Conservation (phyloP, 495 filamentous ascomycete species). For the Lophium mytilinum region DNA sequence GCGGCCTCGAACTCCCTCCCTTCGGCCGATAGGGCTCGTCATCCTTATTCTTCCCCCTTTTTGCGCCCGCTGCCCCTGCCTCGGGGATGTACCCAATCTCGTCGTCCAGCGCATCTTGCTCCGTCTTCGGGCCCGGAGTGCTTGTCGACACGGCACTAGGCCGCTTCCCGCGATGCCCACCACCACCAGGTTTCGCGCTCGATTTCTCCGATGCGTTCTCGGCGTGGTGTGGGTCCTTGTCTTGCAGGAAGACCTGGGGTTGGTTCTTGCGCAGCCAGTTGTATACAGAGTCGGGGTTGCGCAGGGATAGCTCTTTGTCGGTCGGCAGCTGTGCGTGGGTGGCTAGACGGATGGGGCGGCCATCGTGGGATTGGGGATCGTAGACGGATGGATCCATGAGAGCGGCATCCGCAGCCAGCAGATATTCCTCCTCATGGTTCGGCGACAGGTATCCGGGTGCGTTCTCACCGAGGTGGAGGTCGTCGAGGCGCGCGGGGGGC, state of each 20-base stretch:
- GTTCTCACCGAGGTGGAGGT: constrained; percentile 17
- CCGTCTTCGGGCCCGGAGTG: constrained; percentile 33
- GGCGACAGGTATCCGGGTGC: constrained; percentile 53
- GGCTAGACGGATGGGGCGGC: constrained; percentile 12
- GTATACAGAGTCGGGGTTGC: constrained; percentile 78
- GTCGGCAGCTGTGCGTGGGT: constrained; percentile 6
- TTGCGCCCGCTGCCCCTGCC: constrained; percentile 33
- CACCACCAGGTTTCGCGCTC: background rate
- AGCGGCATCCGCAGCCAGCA: constrained; percentile 59
- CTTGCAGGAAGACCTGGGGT: constrained; percentile 75
- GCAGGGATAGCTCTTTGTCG: constrained; percentile 39
- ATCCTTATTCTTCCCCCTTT: constrained; percentile 50
- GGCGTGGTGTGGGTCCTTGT: constrained; percentile 48
- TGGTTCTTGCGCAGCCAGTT: constrained; percentile 84
- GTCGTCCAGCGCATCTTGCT: constrained; percentile 46
- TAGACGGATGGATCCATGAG: constrained; percentile 39
- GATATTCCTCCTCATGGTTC: constrained; percentile 73
- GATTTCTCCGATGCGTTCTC: constrained; percentile 27
- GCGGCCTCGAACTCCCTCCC: constrained; percentile 38
- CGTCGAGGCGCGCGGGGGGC: constrained; percentile 6
- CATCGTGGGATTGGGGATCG: constrained; percentile 12
- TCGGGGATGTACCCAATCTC: constrained; percentile 44
- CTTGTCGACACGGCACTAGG: constrained; percentile 10
- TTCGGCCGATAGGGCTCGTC: constrained; percentile 47
- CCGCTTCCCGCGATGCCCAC: constrained; percentile 14